Evolutionary conservation across 2,329 filamentous ascomycete genomes (phyloP).

Genomic region (Chrysoporthe deuterocubensis): DNA sequence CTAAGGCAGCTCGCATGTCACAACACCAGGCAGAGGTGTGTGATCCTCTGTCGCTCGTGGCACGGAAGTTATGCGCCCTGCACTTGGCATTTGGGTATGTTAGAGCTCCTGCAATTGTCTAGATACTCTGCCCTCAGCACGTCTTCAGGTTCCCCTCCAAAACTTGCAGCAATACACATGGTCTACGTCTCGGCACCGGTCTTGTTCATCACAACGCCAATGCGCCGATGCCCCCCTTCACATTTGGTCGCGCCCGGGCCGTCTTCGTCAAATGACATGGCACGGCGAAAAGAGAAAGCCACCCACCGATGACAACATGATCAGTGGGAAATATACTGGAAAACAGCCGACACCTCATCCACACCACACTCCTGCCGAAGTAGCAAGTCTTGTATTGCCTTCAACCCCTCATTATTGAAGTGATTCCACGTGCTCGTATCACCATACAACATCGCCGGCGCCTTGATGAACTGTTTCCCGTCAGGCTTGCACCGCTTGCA

Average conservation of each 20-base stretch:
- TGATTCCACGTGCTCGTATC: conserved; percentile 99
- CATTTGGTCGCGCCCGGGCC: not conserved
- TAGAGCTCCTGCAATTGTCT: not conserved
- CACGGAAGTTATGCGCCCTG: not conserved
- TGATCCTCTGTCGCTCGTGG: not conserved
- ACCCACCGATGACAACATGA: not conserved
- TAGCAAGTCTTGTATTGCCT: conserved; percentile 86
- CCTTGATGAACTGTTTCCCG: conserved; percentile 85
- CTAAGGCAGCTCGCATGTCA: no score
- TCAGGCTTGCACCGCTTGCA: conserved; percentile 93
- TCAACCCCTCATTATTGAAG: conserved; percentile 80
- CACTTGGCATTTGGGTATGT: not conserved
- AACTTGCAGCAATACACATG: conserved; percentile 21
- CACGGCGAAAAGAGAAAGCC: not conserved
- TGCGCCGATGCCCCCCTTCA: not conserved
- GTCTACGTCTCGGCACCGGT: conserved; percentile 3
- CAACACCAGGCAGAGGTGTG: no score
- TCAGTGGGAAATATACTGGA: conserved; percentile 95
- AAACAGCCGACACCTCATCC: conserved; percentile 86
- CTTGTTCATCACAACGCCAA: conserved; percentile 9
- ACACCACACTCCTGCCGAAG: conserved; percentile 83
- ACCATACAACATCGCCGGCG: conserved; percentile 92
- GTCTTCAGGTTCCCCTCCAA: not conserved
- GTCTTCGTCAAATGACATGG: not conserved
- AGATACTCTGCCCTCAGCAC: not conserved